Evolutionary conservation across 495 filamentous ascomycete species (phyloP).

Genomic region (Podospora comata): DNA sequence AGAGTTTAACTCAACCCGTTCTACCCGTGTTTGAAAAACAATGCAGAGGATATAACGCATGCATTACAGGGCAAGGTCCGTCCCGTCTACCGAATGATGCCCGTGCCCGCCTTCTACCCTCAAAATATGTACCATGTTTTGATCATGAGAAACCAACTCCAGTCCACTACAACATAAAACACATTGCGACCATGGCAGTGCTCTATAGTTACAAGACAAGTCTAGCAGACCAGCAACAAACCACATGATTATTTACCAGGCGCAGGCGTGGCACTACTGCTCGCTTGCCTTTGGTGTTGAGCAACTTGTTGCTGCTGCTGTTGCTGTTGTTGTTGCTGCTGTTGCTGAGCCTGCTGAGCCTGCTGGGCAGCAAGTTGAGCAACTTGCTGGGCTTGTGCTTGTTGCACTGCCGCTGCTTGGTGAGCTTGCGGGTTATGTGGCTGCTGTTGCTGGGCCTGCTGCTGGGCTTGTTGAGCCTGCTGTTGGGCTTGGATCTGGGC

Average conservation of each 20-base stretch:
- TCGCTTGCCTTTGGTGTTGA: constrained; percentile 41
- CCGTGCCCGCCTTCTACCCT: background rate
- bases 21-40: background rate
- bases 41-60: background rate
- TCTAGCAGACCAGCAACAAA: background rate
- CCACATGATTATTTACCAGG: constrained; percentile 21
- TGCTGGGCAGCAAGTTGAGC: constrained; percentile 24
- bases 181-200: background rate
- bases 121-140: background rate
- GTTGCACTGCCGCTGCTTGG: background rate
- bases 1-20: background rate
- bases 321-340: constrained; percentile 12
- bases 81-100: constrained; percentile 5
- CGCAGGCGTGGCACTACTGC: constrained; percentile 42
- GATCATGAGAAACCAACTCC: background rate
- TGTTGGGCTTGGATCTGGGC: constrained; percentile 28
- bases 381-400: constrained; percentile 14
- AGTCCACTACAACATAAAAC: constrained; percentile 3
- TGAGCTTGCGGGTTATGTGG: background rate
- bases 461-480: constrained; percentile 14
- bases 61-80: background rate
- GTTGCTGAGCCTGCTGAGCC: constrained; percentile 15
- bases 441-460: constrained; percentile 12
- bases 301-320: constrained; percentile 15
- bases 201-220: background rate